phyloP scores from a whole-genome alignment of 2,329 filamentous ascomycete species.

The Penicillium expansum region DNA sequence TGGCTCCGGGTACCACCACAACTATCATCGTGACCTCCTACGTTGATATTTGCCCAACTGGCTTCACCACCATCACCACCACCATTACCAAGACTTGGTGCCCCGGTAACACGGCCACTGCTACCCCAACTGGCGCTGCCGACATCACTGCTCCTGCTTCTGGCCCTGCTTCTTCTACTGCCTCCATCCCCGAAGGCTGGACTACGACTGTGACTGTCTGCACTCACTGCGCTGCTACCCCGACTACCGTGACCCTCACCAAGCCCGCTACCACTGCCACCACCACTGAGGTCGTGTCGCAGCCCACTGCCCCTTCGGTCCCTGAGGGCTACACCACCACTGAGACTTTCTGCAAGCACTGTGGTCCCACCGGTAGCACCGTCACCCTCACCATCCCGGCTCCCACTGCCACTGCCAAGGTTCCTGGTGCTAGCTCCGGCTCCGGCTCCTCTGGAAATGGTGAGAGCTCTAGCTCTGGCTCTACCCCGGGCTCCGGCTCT shows the following conservation, averaged over 20 bases:
- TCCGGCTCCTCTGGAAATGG: not conserved
- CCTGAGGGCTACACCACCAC: conserved; percentile 18
- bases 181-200: conserved; percentile 37
- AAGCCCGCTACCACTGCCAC: conserved; percentile 21
- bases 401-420: not conserved
- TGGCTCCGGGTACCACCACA: conserved; percentile 30
- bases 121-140: conserved; percentile 27
- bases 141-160: conserved; percentile 9
- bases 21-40: conserved; percentile 43
- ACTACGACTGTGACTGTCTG: conserved; percentile 43
- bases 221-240: conserved; percentile 37
- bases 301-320: conserved; percentile 5
- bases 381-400: conserved; percentile 24
- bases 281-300: conserved; percentile 9
- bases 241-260: conserved; percentile 41
- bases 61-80: conserved; percentile 42
- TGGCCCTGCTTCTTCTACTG: conserved; percentile 17
- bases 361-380: conserved; percentile 20
- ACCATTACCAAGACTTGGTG: conserved; percentile 41
- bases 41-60: conserved; percentile 43
- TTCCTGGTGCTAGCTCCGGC: not conserved
- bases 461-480: not conserved
- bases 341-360: conserved; percentile 19
- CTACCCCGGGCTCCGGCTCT: not conserved
- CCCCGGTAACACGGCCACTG: conserved; percentile 31